Evolutionary conservation across 345 rosid species (phyloP), one percentile per base, ranked within the genome.

Genomic region (Tarenaya hassleriana): DNA sequence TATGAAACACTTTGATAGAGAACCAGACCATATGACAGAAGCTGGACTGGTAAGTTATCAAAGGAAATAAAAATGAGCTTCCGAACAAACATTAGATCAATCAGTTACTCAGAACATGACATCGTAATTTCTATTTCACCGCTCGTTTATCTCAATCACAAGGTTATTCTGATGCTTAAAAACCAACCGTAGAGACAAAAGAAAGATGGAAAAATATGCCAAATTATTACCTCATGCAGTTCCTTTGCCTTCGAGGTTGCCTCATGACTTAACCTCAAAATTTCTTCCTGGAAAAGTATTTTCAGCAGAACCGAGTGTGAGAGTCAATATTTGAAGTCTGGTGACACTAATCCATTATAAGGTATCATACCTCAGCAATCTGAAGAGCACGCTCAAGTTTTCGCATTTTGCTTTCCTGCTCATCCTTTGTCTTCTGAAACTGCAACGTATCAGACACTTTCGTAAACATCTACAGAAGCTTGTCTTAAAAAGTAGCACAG

Each of bases 301-400:
- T 40, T 4, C 11, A 17, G 0, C 0, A 44, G 52, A 29, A 24
- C 12, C 27, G 46, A 47, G 18, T 52, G 37, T 49, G 20, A 50
- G 45, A 50, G 45, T n/a, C n/a, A n/a, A n/a, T n/a, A 39, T 33
- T 46, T 39, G 47, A 60, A 18, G 47, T 34, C 14, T 5, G 16
- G 15, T 15, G 27, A 14, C 27, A 39, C 18, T 34, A 17, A 41
- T 19, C 13, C 6, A 10, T 7, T 1, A 56, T 35, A 14, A 52
- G n/a, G 31, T 35, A 38, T 19, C 46, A 62, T 69, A 94, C 99
- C 95, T 94, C 95, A 45, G 95, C 95, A 50, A 78, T 70, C 70
- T 83, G 82, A 35, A 88, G 94, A 59, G 97, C 95, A 42, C 92
- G 94, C 50, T 94, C 97, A 42, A 77, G 80, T 77, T 83, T 86